Percentiles rank a stretch among this genome's conserved stretches.
These are phyloP conservation scores for Prunella vulgaris DNA, from an alignment of 257 asterid species.

Conservation along the genomic window DNA sequence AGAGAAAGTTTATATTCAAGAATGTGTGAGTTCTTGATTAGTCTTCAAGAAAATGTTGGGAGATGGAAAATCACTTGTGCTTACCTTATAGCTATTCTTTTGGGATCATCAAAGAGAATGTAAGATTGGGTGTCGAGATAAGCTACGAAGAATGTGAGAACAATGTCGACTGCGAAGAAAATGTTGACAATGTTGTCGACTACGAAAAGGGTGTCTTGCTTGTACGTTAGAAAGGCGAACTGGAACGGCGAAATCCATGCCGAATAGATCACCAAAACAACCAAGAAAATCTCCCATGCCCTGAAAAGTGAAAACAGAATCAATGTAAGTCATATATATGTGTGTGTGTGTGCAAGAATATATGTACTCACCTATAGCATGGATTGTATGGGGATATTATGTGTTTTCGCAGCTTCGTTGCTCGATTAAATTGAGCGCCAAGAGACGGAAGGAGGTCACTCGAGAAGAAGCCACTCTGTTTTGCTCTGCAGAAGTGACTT, in stretches of 20 bases:
- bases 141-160: constrained; percentile 76
- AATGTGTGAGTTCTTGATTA: neutral
- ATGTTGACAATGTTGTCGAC: constrained; percentile 66
- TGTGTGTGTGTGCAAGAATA: too few relatives aligned
- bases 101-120: constrained; percentile 60
- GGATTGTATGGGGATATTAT: constrained; percentile 67
- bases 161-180: constrained; percentile 73
- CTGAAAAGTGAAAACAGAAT: constrained; percentile 32
- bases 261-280: constrained; percentile 63
- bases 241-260: constrained; percentile 91
- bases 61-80: neutral
- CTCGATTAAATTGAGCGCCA: constrained; percentile 54
- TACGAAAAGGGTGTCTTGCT: constrained; percentile 45
- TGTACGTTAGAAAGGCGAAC: constrained; percentile 61
- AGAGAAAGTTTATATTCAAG: neutral
- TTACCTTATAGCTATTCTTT: constrained; percentile 60
- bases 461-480: constrained; percentile 48
- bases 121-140: constrained; percentile 56
- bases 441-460: constrained; percentile 64
- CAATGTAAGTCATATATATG: too few relatives aligned
- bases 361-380: constrained; percentile 52
- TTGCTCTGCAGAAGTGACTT: constrained; percentile 34
- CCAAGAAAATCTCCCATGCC: constrained; percentile 77
- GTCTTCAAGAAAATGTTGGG: neutral
- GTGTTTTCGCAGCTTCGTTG: constrained; percentile 46